Evolutionary conservation across 495 filamentous ascomycete species (phyloP), one percentile per base, ranked within the genome.

Genomic region (Thermochaetoides thermophila): DNA sequence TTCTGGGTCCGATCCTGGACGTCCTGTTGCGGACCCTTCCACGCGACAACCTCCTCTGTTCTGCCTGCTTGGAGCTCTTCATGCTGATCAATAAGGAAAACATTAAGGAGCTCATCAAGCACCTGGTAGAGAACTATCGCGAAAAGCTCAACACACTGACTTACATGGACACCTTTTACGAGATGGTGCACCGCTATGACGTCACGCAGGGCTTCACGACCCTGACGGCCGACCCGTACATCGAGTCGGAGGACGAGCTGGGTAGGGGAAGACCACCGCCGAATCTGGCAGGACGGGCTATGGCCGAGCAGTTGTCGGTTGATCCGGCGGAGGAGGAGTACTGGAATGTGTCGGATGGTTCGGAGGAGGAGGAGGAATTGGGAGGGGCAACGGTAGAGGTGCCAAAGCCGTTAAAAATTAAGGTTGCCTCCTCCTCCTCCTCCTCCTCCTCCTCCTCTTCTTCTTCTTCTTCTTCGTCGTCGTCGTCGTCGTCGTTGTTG

Each of bases 61-160:
- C 86, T 10, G 87, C 86, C n/a, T 94, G 84, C 55, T 66, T 96
- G 10, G 89, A 97, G 49, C 71, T 97, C 21, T 97, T 97, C 42
- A 84, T 86, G 43, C 84, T 78, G 43, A 84, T 97, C 43, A 84
- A 76, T 50, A 74, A 76, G 47, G 83, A 92, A 51, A 79, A 78
- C 42, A 68, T 87, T 43, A 89, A 84, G 49, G 69, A 76, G 5
- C 60, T 94, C 23, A 77, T 94, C 31, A 65, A 73, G 28, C 84
- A 97, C 46, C 55, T 95, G 22, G 84, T 92, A 17, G 83, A 91
- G 44, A 84, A 81, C 42, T 87, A 89, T 46, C 79, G 86, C 11
- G 81, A 87, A 9, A 81, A 78, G 47, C 59, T 96, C 22, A 61
- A 76, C 48, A 58, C 62, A 8, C 83, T 97, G 28, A 75, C 71